Evolutionary conservation across 805 yeast species (phyloP).

Genomic region (Lachancea kluyveri): DNA sequence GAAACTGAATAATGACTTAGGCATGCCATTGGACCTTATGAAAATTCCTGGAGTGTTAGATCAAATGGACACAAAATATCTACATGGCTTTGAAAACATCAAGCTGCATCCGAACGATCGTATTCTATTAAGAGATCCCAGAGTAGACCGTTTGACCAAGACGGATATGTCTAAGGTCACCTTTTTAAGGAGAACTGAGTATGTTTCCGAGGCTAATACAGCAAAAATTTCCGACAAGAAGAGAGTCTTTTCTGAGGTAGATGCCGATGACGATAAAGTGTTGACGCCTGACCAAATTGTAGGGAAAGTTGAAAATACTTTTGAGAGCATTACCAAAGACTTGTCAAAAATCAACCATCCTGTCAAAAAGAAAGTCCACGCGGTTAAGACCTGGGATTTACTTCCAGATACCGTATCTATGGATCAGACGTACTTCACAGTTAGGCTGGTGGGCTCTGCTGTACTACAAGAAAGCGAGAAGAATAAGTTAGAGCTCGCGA

Average conservation of each 20-base stretch:
- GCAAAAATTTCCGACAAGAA: constrained; percentile 33
- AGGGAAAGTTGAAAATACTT: constrained; percentile 63
- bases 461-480: constrained; percentile 33
- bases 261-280: constrained; percentile 19
- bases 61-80: constrained; percentile 43
- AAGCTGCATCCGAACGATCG: constrained; percentile 74
- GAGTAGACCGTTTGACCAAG: constrained; percentile 33
- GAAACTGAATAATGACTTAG: constrained; percentile 54
- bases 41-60: constrained; percentile 64
- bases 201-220: constrained; percentile 55
- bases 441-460: constrained; percentile 56
- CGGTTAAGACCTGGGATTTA: constrained; percentile 72
- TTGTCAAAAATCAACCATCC: constrained; percentile 63
- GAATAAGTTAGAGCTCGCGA: constrained; percentile 35
- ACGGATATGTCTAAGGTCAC: constrained; percentile 43
- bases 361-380: constrained; percentile 60
- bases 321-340: constrained; percentile 51
- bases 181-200: constrained; percentile 93
- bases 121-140: constrained; percentile 74
- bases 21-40: constrained; percentile 72
- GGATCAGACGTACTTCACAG: constrained; percentile 65
- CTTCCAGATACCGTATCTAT: constrained; percentile 88
- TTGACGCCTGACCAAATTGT: constrained; percentile 24
- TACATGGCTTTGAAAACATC: constrained; percentile 34
- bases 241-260: constrained; percentile 20